These are phyloP conservation scores for Penicillium canariense DNA, from an alignment of 495 filamentous ascomycete genomes.

Conservation along the genomic window DNA sequence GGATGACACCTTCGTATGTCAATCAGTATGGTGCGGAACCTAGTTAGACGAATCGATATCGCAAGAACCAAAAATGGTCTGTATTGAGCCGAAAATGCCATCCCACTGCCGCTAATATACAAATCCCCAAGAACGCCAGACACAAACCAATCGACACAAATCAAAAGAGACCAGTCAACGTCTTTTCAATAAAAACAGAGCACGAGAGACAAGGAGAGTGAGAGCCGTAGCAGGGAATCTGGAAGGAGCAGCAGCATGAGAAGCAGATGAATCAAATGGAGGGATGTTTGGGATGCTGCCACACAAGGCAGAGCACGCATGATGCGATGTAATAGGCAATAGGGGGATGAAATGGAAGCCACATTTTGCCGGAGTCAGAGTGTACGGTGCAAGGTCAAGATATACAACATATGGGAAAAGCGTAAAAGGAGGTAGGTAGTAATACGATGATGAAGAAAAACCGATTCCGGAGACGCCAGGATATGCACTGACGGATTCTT, in stretches of 20 bases:
- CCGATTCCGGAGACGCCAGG: constrained; percentile 15
- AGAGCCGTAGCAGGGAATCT: constrained; percentile 26
- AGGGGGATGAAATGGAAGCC: not conserved
- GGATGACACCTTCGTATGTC: constrained; percentile 6
- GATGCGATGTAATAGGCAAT: constrained; percentile 1
- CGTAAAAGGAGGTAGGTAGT: not conserved
- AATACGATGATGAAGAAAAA: not conserved
- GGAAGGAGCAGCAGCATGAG: constrained; percentile 16
- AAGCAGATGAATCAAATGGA: constrained; percentile 5
- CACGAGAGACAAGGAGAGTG: constrained; percentile 16
- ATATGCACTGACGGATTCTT: constrained; percentile 22
- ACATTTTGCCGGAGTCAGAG: constrained; percentile 3
- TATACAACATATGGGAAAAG: constrained; percentile 9
- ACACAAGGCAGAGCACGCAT: constrained; percentile 3
- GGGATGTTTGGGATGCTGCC: constrained; percentile 6
- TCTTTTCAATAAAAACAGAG: constrained; percentile 4
- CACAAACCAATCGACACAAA: constrained; percentile 5
- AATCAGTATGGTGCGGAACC: not conserved
- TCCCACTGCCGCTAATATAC: constrained; percentile 27
- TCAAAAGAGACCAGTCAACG: not conserved
- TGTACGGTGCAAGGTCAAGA: constrained; percentile 11
- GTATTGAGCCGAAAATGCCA: constrained; percentile 26
- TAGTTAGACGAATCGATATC: not conserved
- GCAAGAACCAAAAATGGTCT: constrained; percentile 7
- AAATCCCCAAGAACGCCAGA: constrained; percentile 22